Base-by-base conservation (phyloP, 371 early-diverging fungal genomes). In the Actinomortierella wolfii region DNA sequence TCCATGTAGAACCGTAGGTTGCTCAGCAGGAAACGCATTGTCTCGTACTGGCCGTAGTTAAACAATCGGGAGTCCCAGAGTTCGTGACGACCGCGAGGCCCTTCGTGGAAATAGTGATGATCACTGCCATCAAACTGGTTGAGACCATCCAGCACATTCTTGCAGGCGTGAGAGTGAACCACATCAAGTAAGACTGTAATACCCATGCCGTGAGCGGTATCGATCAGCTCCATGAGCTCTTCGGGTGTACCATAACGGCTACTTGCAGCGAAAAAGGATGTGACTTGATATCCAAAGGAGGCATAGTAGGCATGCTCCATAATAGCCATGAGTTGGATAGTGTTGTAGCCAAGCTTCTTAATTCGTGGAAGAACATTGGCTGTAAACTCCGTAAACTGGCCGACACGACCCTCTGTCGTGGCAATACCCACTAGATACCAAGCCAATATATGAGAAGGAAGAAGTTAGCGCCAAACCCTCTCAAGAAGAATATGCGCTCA, bases 251-350 rank as follows among this genome's bases (percentile, higher is more conserved):
- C 98, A 64, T 90, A 97, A 15, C 98, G 90, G 63, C 89, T 89
- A 34, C 94, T 90, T 25, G 89, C 88, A 11, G 97, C 95, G 78
- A 93, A 98, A 77, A 97, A 97, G 56, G 87, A 92, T 29, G 97
- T 95, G 44, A 98, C 96, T 76, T 98, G 97, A 74, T 98, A 98
- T 2, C 98, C 98, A 70, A 97, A 97, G 9, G 91, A 90, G 40
- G 97, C 98, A 69, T 97, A 98, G 77, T 98, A 98, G n/a, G 97
- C 96, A 64, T 98, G 98, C 76, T 98, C 98, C 97, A 96, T 96
- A 44, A 98, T 82, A 40, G 97, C 98, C 98, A 98, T 98, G 46
- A 98, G 74, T 80, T 98, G 97, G 64, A 98, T 92, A 0, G 89
- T 81, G 77, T 98, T 97, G 85, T 97, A 97, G 0, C 96, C 96